Evolutionary conservation across 2,329 filamentous ascomycete genomes (phyloP).

Genomic region (Akanthomyces lecanii): DNA sequence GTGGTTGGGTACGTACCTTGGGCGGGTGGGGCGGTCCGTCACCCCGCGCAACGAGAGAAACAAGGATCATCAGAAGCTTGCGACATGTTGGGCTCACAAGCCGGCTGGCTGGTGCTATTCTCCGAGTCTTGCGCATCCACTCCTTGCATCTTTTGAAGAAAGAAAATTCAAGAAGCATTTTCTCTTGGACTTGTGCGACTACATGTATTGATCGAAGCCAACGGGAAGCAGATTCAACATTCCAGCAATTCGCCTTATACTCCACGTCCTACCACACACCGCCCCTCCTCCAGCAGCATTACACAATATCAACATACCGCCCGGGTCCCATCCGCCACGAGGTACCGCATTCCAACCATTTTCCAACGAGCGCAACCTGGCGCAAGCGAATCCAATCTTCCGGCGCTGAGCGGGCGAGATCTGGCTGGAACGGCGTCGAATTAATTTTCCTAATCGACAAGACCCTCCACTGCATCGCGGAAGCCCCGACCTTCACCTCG

Average conservation of each 20-base stretch:
- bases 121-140: slow-evolving; percentile 5
- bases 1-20: not conserved
- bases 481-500: slow-evolving; percentile 19
- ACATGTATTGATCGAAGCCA: not conserved
- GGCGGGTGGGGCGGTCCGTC: slow-evolving; percentile 11
- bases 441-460: not conserved
- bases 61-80: slow-evolving; percentile 8
- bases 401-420: not conserved
- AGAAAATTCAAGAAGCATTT: not conserved
- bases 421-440: not conserved
- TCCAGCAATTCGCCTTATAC: not conserved
- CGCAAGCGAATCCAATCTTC: not conserved
- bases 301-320: slow-evolving; percentile 3
- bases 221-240: not conserved
- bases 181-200: not conserved
- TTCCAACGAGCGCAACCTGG: not conserved
- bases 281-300: not conserved
- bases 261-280: slow-evolving; percentile 6
- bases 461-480: not conserved
- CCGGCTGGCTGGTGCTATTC: not conserved
- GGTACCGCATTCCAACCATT: slow-evolving; percentile 10
- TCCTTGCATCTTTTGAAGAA: slow-evolving; percentile 1
- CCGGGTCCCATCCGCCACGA: slow-evolving; percentile 2
- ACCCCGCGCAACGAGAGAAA: slow-evolving; percentile 18
- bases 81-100: slow-evolving; percentile 9